Base-by-base conservation (phyloP, 306 rosid species). In the Vigna radiata region DNA sequence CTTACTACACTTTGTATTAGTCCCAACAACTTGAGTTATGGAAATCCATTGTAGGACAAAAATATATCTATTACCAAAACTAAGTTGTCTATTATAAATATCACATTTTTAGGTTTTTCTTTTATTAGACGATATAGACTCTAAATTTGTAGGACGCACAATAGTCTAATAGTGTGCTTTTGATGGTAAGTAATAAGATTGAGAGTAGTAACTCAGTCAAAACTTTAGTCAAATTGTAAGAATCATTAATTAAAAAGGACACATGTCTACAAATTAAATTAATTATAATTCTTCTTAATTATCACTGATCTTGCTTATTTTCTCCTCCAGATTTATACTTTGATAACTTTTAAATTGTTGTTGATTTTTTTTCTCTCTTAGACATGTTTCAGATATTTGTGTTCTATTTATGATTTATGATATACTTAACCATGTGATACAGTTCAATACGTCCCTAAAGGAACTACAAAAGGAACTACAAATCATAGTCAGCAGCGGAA, bases 381-480 rank as follows among this genome's bases (percentile, higher is more conserved):
- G 55, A 7, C 39, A 14, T 0, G 14, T 74, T 70, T 77, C 46
- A 67, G 27, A 13, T 23, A 1, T 11, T 43, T 73, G 27, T 11
- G 21, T 81, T 70, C 18, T 17, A 31, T 49, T 16, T 44, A 33
- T 82, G 37, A 31, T 49, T 18, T 44, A 33, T 82, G 37, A 2
- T 62, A 64, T 75, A 46, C 83, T 84, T 78, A 83, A 82, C 80
- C 3, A 10, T 76, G 52, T 70, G 31, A 75, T 72, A 63, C 73
- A 84, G 91, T 67, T 77, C 84, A 80, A 63, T 81, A 84, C 17
- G 46, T 76, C 48, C 58, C 81, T 62, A 48, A 78, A 19, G 85
- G 79, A 70, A 80, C 76, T 12, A 18, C 81, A 44, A 48, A 78
- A 19, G 86, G 79, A 70, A 80, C 76, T 12, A 18, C 83, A 44